Evolutionary conservation across 2,329 filamentous ascomycete genomes (phyloP), one percentile per base, ranked within the genome.

Genomic region (Fusarium succisae): DNA sequence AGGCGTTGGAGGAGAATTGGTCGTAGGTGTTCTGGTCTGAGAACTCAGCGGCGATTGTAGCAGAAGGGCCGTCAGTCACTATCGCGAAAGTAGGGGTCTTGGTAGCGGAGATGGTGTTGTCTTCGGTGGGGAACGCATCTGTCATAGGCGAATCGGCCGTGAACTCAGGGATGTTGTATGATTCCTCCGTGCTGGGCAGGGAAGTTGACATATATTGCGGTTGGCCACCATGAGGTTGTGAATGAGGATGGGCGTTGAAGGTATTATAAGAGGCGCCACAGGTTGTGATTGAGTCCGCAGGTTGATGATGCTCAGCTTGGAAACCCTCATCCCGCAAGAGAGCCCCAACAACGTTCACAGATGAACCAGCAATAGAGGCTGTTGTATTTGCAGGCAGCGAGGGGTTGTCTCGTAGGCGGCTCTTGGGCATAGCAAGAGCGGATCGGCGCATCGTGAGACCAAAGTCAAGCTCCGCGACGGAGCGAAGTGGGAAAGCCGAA

Each of bases 381-480:
- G 58, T 59, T 56, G 70, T 28, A 37, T 60, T 44, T 24, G 54
- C 17, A 48, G 59, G 47, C 10, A 48, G 43, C 32, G 54, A 47
- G 51, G 62, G 47, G 53, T 65, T 69, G 60, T 77, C 67, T 65
- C 66, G 74, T 66, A 57, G 64, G 48, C 74, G 72, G 55, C 66
- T 65, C 64, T 66, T 74, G n/a, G 58, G 32, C 60, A 61, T 70
- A 47, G 62, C 60, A 55, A 67, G 61, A 51, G 77, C 66, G 39
- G 67, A 53, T 48, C 60, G 68, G 60, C 77, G 77, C 77, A 79
- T 79, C 67, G 69, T 79, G 72, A 77, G 51, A 65, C 43, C 63
- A 65, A 63, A 51, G 47, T 45, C 64, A 51, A 56, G 57, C 35
- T 61, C 51, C 38, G 48, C n/a, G 38, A 57, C 37, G 37, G 30